Percentiles rank a stretch among this genome's conserved stretches.
Evolutionary conservation across 495 filamentous ascomycete genomes (phyloP).

Genomic region (Podospora appendiculata): DNA sequence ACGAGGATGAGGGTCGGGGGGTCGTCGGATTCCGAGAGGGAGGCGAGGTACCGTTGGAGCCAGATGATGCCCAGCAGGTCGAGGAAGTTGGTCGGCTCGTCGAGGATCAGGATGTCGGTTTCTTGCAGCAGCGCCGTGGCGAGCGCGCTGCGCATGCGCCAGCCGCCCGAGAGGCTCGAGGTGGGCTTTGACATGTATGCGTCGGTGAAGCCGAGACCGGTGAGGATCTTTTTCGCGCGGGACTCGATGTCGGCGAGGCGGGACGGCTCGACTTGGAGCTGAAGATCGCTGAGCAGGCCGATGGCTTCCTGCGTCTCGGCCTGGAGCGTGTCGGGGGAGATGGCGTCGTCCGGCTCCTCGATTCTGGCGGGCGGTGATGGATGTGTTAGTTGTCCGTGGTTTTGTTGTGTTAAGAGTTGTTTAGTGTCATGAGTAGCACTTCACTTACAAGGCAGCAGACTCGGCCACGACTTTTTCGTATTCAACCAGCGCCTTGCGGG

Average conservation of each 20-base stretch:
- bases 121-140: conserved; percentile 59
- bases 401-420: too few relatives aligned
- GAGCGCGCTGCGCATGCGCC: conserved; percentile 66
- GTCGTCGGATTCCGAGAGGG: conserved; percentile 29
- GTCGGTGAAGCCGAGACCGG: conserved; percentile 66
- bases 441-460: conserved; percentile 42
- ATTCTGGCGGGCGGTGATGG: conserved; percentile 27
- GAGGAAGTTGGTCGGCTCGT: conserved; percentile 82
- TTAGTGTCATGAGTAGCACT: too few relatives aligned
- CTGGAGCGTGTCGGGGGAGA: conserved; percentile 44
- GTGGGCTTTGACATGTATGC: conserved; percentile 48
- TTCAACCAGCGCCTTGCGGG: conserved; percentile 58
- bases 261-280: conserved; percentile 49
- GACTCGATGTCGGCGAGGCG: conserved; percentile 46
- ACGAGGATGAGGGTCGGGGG: conserved; percentile 59
- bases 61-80: conserved; percentile 78
- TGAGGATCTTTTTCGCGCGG: conserved; percentile 54
- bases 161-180: conserved; percentile 65
- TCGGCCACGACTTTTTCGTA: conserved; percentile 55
- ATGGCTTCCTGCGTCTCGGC: conserved; percentile 55
- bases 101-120: conserved; percentile 73
- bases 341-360: conserved; percentile 44
- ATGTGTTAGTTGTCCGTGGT: too few relatives aligned
- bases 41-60: conserved; percentile 62
- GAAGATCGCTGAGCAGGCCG: conserved; percentile 55